Evolutionary conservation across 2,329 filamentous ascomycete genomes (phyloP).

Genomic region (Neofusicoccum sp.): DNA sequence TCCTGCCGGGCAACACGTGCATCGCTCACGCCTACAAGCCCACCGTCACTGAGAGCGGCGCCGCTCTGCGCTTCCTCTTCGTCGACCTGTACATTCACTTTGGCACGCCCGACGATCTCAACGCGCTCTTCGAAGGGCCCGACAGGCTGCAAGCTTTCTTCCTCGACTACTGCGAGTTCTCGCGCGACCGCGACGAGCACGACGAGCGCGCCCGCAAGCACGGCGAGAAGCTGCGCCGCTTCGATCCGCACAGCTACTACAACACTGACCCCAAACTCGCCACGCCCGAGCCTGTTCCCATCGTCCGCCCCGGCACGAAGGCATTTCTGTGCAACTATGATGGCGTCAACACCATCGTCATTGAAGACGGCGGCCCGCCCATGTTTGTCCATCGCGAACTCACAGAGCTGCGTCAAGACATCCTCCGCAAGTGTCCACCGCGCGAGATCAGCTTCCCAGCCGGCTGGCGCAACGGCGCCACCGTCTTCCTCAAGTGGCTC

Average conservation of each 20-base stretch:
- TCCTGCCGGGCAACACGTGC: background rate
- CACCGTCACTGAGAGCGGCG: background rate
- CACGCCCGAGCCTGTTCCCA: background rate
- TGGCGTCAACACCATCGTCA: background rate
- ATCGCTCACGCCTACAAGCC: background rate
- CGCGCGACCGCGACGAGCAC: background rate
- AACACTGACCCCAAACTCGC: background rate
- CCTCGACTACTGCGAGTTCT: background rate
- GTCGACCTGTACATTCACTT: constrained; percentile 13
- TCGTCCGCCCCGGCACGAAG: constrained; percentile 1
- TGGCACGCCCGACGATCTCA: background rate
- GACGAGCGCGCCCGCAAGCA: background rate
- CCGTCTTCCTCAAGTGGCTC: constrained; percentile 13
- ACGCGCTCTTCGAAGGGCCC: background rate
- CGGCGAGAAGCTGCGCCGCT: background rate
- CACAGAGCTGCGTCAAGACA: background rate
- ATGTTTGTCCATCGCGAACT: constrained; percentile 4
- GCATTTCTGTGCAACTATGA: background rate
- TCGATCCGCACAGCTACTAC: background rate
- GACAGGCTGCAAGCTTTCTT: background rate
- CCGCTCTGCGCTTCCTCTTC: background rate
- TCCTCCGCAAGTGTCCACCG: background rate
- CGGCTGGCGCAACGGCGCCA: constrained; percentile 1
- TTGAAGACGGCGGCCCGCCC: background rate
- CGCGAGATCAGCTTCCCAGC: background rate